Percentiles rank a stretch among this genome's conserved stretches.
phyloP scores from a whole-genome alignment of 2,329 filamentous ascomycete genomes.

The Onygenales sp. region DNA sequence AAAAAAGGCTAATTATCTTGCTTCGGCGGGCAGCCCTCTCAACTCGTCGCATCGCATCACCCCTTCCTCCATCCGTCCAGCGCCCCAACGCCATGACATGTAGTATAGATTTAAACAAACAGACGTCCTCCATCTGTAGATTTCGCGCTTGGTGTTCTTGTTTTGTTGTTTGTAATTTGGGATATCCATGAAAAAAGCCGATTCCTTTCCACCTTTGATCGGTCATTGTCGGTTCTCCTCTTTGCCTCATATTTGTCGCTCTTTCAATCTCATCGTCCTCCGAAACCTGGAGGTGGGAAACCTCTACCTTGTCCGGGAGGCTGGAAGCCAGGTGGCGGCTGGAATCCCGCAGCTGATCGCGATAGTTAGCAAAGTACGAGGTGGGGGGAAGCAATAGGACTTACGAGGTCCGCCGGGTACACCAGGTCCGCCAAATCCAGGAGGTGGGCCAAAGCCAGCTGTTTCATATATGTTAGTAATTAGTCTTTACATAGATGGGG shows the following conservation, averaged over 20 bases:
- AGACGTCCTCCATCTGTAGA: constrained; percentile 2
- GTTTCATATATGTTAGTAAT: constrained; percentile 11
- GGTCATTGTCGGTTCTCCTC: neutral
- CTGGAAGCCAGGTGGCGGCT: constrained; percentile 65
- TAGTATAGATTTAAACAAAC: constrained; percentile 17
- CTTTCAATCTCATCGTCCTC: constrained; percentile 26
- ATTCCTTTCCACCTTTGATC: neutral
- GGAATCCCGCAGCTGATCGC: constrained; percentile 44
- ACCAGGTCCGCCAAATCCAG: constrained; percentile 36
- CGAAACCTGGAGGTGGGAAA: constrained; percentile 43
- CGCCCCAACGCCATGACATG: constrained; percentile 33
- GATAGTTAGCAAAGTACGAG: constrained; percentile 22
- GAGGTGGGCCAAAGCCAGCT: constrained; percentile 41
- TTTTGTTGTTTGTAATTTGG: neutral
- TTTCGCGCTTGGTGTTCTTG: constrained; percentile 7
- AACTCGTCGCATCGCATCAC: constrained; percentile 15
- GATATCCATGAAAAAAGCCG: neutral
- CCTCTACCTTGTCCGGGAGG: constrained; percentile 49
- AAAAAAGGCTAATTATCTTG: neutral
- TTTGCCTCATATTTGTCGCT: neutral
- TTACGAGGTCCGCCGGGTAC: constrained; percentile 34
- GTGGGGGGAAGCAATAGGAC: constrained; percentile 15
- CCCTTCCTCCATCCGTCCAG: constrained; percentile 24
- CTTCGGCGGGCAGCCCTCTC: constrained; percentile 7
- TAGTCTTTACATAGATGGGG: constrained; percentile 1